Evolutionary conservation across 257 asterid genomes (phyloP).

Genomic region (Vinca minor): DNA sequence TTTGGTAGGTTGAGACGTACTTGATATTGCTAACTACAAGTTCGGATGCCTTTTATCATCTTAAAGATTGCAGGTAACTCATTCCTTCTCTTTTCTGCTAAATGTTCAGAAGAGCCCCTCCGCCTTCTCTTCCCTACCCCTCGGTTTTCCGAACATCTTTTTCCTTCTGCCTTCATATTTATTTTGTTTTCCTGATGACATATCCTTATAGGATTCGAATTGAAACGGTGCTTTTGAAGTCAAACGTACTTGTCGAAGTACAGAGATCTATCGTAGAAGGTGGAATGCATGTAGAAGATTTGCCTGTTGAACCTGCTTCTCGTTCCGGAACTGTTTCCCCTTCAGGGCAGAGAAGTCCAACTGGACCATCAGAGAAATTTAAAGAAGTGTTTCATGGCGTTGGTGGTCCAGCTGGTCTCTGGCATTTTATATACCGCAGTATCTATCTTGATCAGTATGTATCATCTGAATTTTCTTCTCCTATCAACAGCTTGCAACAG

Average conservation of each 20-base stretch:
- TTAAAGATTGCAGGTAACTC: conserved; percentile 82
- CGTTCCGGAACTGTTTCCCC: conserved; percentile 32
- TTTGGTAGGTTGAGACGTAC: conserved; percentile 73
- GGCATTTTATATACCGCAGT: conserved; percentile 95
- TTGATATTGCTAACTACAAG: conserved; percentile 78
- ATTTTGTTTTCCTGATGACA: conserved; percentile 9
- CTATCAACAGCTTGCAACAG: conserved; percentile 64
- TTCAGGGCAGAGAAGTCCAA: conserved; percentile 44
- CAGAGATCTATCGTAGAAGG: conserved; percentile 84
- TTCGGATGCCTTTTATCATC: conserved; percentile 84
- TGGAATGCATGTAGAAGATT: conserved; percentile 78
- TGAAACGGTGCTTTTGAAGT: conserved; percentile 68
- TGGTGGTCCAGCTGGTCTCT: conserved; percentile 96
- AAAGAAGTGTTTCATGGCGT: conserved; percentile 39
- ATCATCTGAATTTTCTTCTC: conserved; percentile 83
- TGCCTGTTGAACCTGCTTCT: conserved; percentile 50
- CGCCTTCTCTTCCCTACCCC: no score
- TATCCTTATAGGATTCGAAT: conserved; percentile 64
- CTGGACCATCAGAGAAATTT: conserved; percentile 40
- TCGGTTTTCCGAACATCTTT: not conserved
- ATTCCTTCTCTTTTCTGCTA: not conserved
- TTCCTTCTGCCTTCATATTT: not conserved
- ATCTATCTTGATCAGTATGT: conserved; percentile 80
- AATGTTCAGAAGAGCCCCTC: not conserved
- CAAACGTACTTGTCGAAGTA: conserved; percentile 82